These are phyloP conservation scores for Lactarius pseudohatsudake DNA, from an alignment of 768 basidiomycete genomes.

Conservation along the genomic window DNA sequence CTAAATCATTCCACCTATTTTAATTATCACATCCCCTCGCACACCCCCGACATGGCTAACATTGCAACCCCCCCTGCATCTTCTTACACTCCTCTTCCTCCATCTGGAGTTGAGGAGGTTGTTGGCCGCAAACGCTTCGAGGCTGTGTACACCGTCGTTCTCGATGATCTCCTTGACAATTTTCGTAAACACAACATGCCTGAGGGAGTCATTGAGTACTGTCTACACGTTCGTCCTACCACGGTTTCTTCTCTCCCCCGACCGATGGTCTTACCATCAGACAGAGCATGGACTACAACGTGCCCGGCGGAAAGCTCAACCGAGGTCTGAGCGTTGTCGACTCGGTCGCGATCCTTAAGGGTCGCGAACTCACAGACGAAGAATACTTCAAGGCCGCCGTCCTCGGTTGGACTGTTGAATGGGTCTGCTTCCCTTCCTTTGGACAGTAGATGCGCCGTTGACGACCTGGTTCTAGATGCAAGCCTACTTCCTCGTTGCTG, in stretches of 20 bases:
- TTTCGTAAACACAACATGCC: conserved; percentile 76
- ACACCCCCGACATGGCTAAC: no score
- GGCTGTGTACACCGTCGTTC: conserved; percentile 65
- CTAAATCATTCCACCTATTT: no score
- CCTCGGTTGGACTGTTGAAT: conserved; percentile 94
- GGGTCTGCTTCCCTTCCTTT: conserved; percentile 51
- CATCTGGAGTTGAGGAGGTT: conserved; percentile 5
- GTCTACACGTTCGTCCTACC: conserved; percentile 56
- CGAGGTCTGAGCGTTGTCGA: conserved; percentile 94
- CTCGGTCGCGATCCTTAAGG: conserved; percentile 84
- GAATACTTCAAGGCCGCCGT: conserved; percentile 89
- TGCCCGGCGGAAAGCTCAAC: conserved; percentile 94
- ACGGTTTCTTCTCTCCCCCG: background rate
- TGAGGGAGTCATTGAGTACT: conserved; percentile 81
- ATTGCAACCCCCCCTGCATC: background rate
- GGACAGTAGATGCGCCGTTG: background rate
- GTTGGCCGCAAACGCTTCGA: conserved; percentile 62
- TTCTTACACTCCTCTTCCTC: background rate
- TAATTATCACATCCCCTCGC: no score
- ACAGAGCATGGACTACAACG: conserved; percentile 88
- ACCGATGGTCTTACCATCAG: conserved; percentile 10
- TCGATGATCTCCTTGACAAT: conserved; percentile 73
- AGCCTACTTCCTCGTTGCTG: conserved; percentile 94
- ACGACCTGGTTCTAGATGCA: conserved; percentile 62
- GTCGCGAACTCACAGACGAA: conserved; percentile 64